Base-by-base conservation (phyloP, 306 rosid species). In the Medicago truncatula region DNA sequence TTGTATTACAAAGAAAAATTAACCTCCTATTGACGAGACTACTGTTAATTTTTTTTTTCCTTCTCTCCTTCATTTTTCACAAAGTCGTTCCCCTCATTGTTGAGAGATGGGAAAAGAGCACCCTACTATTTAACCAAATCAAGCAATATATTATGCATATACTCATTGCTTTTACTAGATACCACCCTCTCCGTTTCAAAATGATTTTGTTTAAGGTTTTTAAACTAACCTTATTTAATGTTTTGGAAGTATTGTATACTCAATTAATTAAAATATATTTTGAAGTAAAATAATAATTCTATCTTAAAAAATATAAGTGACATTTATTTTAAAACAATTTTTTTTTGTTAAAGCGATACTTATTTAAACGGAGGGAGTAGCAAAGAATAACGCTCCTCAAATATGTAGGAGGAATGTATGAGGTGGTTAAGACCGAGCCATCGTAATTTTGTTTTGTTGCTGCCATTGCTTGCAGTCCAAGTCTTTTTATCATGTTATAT, bases 381-480 rank as follows among this genome's bases (percentile, higher is more conserved):
- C 61, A 38, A 36, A 53, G 36, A 40, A 44, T 73, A 12, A 57
- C 7, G 69, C 72, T 66, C 71, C 71, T 59, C 18, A 54, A 54
- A 58, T 4, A 3, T 3, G 52, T 39, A 39, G 43, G 50, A 34
- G 83, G 56, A 31, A 57, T 67, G 68, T 20, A 54, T 8, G 49
- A 53, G 84, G 79, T 85, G n/a, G 96, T 88, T 87, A 64, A 23
- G 80, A 46, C 49, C 54, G 84, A 87, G 78, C 79, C 63, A 79
- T 87, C 90, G 71, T 71, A 60, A 67, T 77, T 71, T 79, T 71
- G 78, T 80, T 76, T 61, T 78, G 69, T n/a, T 59, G 61, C 56
- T 18, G 50, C 73, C 79, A 58, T 81, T 72, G 38, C 83, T 87
- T 87, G 62, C 17, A 76, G 60, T 77, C 54, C 28, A 85, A 79